Conservation (phyloP, 2,329 filamentous ascomycete genomes). For the Aspergillus bombycis region DNA sequence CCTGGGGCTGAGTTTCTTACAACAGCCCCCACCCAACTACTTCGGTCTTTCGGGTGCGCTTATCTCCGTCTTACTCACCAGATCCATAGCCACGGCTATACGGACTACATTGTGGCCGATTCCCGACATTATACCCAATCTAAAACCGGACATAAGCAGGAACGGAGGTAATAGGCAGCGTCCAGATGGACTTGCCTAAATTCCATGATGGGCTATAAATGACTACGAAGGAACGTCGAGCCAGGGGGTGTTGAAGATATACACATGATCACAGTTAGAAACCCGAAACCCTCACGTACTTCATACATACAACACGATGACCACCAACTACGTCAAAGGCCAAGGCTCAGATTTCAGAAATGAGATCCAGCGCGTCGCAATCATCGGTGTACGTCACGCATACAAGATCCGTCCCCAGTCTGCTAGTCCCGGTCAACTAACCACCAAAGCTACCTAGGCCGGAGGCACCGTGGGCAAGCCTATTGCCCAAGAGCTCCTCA, state of each 20-base stretch:
- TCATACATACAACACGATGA: not conserved
- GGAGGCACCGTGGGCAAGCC: constrained; percentile 35
- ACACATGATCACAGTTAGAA: not conserved
- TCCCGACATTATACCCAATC: not conserved
- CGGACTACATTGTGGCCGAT: not conserved
- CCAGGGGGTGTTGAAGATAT: too few relatives aligned
- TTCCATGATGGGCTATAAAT: not conserved
- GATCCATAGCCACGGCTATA: not conserved
- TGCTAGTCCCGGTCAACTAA: constrained; percentile 4
- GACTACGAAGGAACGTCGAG: too few relatives aligned
- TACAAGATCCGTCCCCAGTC: not conserved
- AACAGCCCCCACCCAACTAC: too few relatives aligned
- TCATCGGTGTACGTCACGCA: constrained; percentile 38
- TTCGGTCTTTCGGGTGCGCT: not conserved
- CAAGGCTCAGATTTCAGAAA: constrained; percentile 10
- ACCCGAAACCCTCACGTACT: not conserved
- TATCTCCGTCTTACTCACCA: not conserved
- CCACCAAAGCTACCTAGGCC: constrained; percentile 28
- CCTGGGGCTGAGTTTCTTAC: not conserved
- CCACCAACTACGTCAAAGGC: constrained; percentile 5
- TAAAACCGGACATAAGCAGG: not conserved
- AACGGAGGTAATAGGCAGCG: not conserved
- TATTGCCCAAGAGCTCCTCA: constrained; percentile 44
- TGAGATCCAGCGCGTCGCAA: constrained; percentile 36
- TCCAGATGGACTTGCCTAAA: not conserved